Evolutionary conservation across 306 rosid genomes (phyloP).

Genomic region (Parietaria judaica): DNA sequence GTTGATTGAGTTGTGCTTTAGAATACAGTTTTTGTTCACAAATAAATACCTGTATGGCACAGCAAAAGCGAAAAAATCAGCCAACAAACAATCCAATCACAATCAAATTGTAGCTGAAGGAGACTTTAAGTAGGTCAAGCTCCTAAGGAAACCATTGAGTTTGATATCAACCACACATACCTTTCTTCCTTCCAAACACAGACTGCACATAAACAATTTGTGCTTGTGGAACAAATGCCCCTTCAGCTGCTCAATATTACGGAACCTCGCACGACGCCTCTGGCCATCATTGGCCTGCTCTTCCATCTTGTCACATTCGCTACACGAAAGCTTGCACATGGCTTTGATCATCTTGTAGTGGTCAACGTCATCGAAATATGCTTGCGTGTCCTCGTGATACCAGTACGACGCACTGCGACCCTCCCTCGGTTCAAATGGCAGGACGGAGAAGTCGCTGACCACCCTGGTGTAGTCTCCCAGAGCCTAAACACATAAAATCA

Average conservation of each 20-base stretch:
- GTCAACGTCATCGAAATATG: slow-evolving; percentile 40
- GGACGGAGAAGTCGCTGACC: slow-evolving; percentile 37
- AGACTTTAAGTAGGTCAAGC: too few relatives aligned
- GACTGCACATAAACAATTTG: slow-evolving; percentile 67
- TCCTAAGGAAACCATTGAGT: neutral
- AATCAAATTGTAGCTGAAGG: neutral
- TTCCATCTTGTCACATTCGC: slow-evolving; percentile 75
- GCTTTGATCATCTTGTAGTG: slow-evolving; percentile 62
- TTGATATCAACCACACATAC: slow-evolving; percentile 19
- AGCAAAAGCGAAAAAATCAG: neutral
- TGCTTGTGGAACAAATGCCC: slow-evolving; percentile 84
- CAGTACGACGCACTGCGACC: slow-evolving; percentile 39
- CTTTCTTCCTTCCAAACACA: slow-evolving; percentile 96
- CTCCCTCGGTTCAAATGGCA: slow-evolving; percentile 37
- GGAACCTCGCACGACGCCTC: slow-evolving; percentile 54
- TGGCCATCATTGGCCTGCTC: slow-evolving; percentile 43
- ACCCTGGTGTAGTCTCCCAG: slow-evolving; percentile 50
- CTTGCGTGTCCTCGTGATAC: slow-evolving; percentile 46
- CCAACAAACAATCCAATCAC: neutral
- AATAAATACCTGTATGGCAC: slow-evolving; percentile 53
- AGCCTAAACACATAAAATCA: slow-evolving; percentile 24
- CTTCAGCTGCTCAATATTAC: slow-evolving; percentile 79
- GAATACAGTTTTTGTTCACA: slow-evolving; percentile 91
- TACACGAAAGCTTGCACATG: slow-evolving; percentile 66
- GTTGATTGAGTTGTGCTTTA: slow-evolving; percentile 75